phyloP scores from a whole-genome alignment of 495 filamentous ascomycete species.

The Aspergillus taichungensis region DNA sequence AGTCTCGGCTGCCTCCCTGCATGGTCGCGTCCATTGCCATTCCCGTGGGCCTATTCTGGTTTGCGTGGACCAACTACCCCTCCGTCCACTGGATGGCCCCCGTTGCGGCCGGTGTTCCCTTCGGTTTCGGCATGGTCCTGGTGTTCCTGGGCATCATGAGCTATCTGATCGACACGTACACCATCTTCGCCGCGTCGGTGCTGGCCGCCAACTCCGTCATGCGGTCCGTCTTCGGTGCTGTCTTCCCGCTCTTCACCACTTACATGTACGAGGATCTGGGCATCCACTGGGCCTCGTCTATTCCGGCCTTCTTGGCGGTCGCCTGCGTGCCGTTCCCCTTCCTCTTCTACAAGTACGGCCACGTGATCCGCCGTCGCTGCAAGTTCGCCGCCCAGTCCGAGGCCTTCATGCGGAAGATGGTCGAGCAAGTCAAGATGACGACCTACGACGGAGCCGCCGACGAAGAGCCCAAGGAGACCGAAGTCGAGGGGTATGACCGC shows the following conservation, averaged over 20 bases:
- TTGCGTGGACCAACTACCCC: constrained; percentile 62
- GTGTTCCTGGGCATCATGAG: constrained; percentile 71
- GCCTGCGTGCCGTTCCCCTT: constrained; percentile 72
- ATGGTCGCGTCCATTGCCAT: constrained; percentile 34
- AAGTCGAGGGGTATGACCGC: constrained; percentile 23
- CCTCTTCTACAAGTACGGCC: constrained; percentile 72
- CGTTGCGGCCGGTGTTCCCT: constrained; percentile 57
- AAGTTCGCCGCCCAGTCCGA: constrained; percentile 58
- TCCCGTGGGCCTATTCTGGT: constrained; percentile 51
- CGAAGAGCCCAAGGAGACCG: constrained; percentile 7
- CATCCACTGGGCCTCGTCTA: constrained; percentile 70
- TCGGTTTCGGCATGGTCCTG: constrained; percentile 66
- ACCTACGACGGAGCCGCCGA: constrained; percentile 4
- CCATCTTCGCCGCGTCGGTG: constrained; percentile 72
- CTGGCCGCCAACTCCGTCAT: constrained; percentile 71
- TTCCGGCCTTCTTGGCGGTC: constrained; percentile 71
- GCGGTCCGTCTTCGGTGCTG: constrained; percentile 63
- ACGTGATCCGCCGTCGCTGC: constrained; percentile 55
- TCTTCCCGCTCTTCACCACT: constrained; percentile 76
- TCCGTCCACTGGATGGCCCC: constrained; percentile 60
- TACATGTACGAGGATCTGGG: constrained; percentile 69
- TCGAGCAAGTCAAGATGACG: constrained; percentile 18
- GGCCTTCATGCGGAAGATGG: constrained; percentile 38
- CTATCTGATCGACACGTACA: constrained; percentile 76
- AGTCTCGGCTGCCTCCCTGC: constrained; percentile 39